Conservation (phyloP, 495 filamentous ascomycete species). For the Friedmanniomyces endolithicus region DNA sequence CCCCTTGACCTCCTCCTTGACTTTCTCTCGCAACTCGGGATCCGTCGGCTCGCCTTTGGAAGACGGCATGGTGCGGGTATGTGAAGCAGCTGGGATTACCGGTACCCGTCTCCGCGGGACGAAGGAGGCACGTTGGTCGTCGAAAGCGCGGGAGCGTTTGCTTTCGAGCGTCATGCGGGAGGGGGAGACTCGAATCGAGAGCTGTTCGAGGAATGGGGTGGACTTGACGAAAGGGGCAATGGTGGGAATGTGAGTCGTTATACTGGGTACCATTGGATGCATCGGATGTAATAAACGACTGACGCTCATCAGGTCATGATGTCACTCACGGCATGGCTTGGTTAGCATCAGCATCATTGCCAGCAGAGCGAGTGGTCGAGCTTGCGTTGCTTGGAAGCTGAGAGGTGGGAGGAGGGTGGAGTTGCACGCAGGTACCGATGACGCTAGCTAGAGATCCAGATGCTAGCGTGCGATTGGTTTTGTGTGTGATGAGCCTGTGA, state of each 20-base stretch:
- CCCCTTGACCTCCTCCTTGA: conserved; percentile 16
- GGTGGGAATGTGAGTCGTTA: no score
- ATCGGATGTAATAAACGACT: no score
- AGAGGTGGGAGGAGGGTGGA: no score
- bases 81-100: conserved; percentile 18
- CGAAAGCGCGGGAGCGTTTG: not conserved
- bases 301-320: not conserved
- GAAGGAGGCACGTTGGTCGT: not conserved
- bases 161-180: not conserved
- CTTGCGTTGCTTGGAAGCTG: not conserved
- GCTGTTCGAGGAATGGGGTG: no score
- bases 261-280: no score
- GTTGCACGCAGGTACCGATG: not conserved
- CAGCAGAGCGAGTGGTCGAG: not conserved
- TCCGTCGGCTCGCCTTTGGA: conserved; percentile 19
- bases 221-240: no score
- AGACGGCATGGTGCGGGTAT: conserved; percentile 9
- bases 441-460: not conserved
- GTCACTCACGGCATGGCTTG: not conserved
- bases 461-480: not conserved
- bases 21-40: conserved; percentile 12
- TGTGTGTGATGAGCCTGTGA: no score
- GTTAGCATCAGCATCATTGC: no score
- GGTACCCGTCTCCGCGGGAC: not conserved
- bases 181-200: no score